Conservation (phyloP, 345 rosid species). For the Hypericum androsaemum region DNA sequence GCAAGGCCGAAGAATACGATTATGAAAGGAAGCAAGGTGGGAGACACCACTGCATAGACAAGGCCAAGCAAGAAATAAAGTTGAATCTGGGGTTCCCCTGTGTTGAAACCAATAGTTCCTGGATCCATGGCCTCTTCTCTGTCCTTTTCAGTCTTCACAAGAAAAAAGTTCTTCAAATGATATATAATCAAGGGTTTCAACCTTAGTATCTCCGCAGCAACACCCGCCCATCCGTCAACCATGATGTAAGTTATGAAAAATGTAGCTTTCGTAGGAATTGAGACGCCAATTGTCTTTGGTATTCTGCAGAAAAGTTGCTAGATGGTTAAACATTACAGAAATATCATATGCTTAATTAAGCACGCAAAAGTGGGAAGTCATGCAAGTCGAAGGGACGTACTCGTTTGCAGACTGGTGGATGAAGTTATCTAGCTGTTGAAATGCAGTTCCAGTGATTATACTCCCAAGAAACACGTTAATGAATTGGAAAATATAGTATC, state of each 20-base stretch:
- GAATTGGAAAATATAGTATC: conserved; percentile 75
- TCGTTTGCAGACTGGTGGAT: conserved; percentile 78
- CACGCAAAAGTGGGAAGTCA: background rate
- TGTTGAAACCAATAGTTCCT: conserved; percentile 78
- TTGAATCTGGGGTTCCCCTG: conserved; percentile 91
- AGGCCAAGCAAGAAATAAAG: conserved; percentile 92
- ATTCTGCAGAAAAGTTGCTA: conserved; percentile 37
- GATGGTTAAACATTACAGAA: background rate
- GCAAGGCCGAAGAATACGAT: conserved; percentile 75
- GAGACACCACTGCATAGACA: conserved; percentile 83
- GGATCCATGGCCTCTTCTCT: conserved; percentile 98
- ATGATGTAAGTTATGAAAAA: conserved; percentile 89
- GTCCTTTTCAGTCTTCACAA: conserved; percentile 91
- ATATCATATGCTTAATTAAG: background rate
- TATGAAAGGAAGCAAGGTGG: conserved; percentile 79
- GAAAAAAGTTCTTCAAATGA: conserved; percentile 67
- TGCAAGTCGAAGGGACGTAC: conserved; percentile 42
- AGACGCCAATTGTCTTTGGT: conserved; percentile 74
- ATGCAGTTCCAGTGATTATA: conserved; percentile 84
- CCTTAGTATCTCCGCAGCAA: conserved; percentile 84
- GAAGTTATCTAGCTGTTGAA: conserved; percentile 78
- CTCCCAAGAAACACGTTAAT: conserved; percentile 93
- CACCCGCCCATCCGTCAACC: conserved; percentile 99
- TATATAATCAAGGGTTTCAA: conserved; percentile 68
- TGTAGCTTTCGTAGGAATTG: conserved; percentile 96